Evolutionary conservation across 306 rosid genomes (phyloP).

Genomic region (Quercus aquifolioides): DNA sequence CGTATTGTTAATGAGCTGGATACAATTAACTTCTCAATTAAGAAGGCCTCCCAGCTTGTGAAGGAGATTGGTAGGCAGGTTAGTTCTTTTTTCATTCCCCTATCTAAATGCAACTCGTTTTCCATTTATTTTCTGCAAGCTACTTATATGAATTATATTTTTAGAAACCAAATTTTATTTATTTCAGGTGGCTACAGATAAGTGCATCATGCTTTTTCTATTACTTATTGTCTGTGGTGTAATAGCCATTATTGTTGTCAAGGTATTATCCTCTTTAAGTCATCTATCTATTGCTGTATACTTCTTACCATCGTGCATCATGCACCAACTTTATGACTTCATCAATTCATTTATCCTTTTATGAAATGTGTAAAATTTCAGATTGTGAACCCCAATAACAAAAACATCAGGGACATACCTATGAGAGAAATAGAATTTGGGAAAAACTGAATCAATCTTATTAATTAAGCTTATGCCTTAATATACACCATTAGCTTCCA

Average conservation of each 20-base stretch:
- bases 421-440: too few relatives aligned
- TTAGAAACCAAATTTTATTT: constrained; percentile 17
- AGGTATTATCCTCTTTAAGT: constrained; percentile 61
- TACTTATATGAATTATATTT: neutral
- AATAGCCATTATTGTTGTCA: constrained; percentile 86
- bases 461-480: too few relatives aligned
- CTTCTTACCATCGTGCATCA: neutral
- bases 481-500: too few relatives aligned
- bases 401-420: constrained; percentile 74
- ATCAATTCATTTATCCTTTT: neutral
- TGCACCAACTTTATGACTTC: neutral
- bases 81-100: constrained; percentile 10
- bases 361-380: constrained; percentile 25
- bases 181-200: constrained; percentile 93
- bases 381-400: constrained; percentile 88
- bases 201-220: constrained; percentile 96
- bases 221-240: constrained; percentile 90
- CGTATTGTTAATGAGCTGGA: constrained; percentile 96
- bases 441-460: too few relatives aligned
- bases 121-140: neutral
- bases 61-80: constrained; percentile 99
- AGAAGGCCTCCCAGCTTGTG: constrained; percentile 97
- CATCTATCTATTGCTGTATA: constrained; percentile 3
- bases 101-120: neutral
- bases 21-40: constrained; percentile 95